A percentile compares a stretch with the other conserved stretches of the same genome.
phyloP scores from a whole-genome alignment of 169 alveolate genomes.

The Plasmodium yoelii region DNA sequence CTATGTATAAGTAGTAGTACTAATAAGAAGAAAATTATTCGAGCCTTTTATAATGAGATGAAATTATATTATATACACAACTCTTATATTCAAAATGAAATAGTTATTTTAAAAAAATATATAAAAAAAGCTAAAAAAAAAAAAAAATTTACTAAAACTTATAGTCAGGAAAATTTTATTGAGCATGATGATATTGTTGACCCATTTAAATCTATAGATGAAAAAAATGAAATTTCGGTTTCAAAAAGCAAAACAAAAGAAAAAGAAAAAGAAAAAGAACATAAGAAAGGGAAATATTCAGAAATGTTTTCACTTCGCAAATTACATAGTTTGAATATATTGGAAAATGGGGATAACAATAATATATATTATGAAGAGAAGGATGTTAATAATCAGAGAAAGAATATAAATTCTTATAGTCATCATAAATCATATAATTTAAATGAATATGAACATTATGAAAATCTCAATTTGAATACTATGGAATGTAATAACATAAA shows the following conservation, averaged over 20 bases:
- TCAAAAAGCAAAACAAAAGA: neutral
- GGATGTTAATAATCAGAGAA: neutral
- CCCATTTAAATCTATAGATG: conserved; percentile 34
- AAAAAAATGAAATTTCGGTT: conserved; percentile 1
- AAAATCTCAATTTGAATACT: too few species aligned
- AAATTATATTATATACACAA: conserved; percentile 25
- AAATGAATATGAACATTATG: neutral
- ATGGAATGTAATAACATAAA: neutral
- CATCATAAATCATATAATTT: neutral
- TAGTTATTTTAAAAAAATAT: conserved; percentile 33
- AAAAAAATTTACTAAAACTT: neutral
- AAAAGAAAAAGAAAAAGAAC: too few species aligned
- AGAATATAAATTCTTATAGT: too few species aligned
- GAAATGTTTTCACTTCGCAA: neutral
- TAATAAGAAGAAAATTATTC: conserved; percentile 37
- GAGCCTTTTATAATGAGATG: conserved; percentile 23
- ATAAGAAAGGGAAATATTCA: neutral
- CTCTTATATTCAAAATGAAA: conserved; percentile 27
- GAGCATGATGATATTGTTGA: conserved; percentile 51
- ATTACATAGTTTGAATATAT: neutral
- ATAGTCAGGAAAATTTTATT: conserved; percentile 50
- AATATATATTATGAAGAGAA: neutral
- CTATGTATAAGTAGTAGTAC: conserved; percentile 29
- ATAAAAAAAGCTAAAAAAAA: conserved; percentile 22
- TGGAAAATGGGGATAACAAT: neutral